Evolutionary conservation across 768 basidiomycete species (phyloP).

Genomic region (Tricholoma bakamatsutake): DNA sequence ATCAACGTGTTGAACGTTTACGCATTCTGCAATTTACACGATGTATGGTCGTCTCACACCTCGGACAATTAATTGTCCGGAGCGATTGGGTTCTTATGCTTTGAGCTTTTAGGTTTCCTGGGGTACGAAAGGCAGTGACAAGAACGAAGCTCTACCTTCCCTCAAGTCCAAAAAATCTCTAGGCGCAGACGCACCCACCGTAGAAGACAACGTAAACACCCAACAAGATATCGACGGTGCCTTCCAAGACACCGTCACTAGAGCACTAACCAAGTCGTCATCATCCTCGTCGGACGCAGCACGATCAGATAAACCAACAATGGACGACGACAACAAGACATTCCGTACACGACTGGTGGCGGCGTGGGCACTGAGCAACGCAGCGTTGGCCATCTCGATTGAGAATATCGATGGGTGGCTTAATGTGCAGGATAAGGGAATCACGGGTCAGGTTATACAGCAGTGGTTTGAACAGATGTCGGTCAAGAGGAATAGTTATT

Average conservation of each 20-base stretch:
- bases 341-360: constrained; percentile 79
- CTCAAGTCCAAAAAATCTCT: constrained; percentile 50
- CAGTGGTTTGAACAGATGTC: constrained; percentile 24
- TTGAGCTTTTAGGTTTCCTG: constrained; percentile 63
- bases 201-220: constrained; percentile 67
- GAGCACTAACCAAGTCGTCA: too few relatives aligned
- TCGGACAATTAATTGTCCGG: too few relatives aligned
- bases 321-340: constrained; percentile 78
- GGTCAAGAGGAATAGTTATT: constrained; percentile 49
- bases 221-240: constrained; percentile 77
- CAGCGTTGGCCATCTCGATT: constrained; percentile 49
- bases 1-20: constrained; percentile 94
- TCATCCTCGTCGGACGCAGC: too few relatives aligned
- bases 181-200: constrained; percentile 58
- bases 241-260: constrained; percentile 79
- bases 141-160: constrained; percentile 70
- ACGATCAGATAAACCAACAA: constrained; percentile 69
- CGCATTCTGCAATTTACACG: constrained; percentile 95
- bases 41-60: too few relatives aligned
- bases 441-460: constrained; percentile 27
- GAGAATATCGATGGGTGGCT: constrained; percentile 49
- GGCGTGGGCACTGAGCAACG: constrained; percentile 65
- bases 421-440: constrained; percentile 24
- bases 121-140: constrained; percentile 95
- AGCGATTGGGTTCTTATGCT: constrained; percentile 16